Percentiles rank a stretch among this genome's conserved stretches.
Conservation (phyloP, 164 flowering plant species). For the Piper longum region DNA sequence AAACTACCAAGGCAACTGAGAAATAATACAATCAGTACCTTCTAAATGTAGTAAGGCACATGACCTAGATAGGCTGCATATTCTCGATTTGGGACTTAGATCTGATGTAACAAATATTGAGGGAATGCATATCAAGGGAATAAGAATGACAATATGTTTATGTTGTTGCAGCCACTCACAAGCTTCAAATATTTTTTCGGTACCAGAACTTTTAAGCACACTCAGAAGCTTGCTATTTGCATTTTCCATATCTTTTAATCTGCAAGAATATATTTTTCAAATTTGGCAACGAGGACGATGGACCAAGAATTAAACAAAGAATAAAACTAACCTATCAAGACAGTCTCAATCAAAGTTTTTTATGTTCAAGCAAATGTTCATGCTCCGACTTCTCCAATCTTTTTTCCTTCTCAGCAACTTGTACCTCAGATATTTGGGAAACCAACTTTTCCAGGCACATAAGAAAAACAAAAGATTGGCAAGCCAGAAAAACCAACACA, state of each 20-base stretch:
- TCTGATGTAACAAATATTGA: slow-evolving; percentile 26
- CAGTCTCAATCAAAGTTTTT: slow-evolving; percentile 30
- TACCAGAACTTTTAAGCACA: slow-evolving; percentile 52
- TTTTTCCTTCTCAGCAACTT: slow-evolving; percentile 26
- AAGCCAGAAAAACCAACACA: no score
- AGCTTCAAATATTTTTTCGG: slow-evolving; percentile 74
- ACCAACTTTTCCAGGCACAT: slow-evolving; percentile 37
- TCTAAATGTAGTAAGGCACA: slow-evolving; percentile 69
- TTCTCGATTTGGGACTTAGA: slow-evolving; percentile 46
- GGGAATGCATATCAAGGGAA: neutral
- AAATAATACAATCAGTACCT: slow-evolving; percentile 29
- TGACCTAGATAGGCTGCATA: slow-evolving; percentile 79
- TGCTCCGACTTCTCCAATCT: slow-evolving; percentile 35
- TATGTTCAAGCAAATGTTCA: slow-evolving; percentile 30
- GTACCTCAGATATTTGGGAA: slow-evolving; percentile 44
- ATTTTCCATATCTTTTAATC: slow-evolving; percentile 79
- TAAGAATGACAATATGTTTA: slow-evolving; percentile 13
- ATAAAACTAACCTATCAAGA: slow-evolving; percentile 35
- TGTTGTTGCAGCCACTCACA: slow-evolving; percentile 69
- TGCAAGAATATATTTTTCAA: slow-evolving; percentile 9
- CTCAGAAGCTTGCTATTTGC: slow-evolving; percentile 48
- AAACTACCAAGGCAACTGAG: neutral
- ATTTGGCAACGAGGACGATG: neutral
- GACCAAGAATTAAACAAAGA: neutral
- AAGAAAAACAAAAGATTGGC: neutral